Conservation (phyloP, 495 filamentous ascomycete genomes). For the Penicillium ucsense region DNA sequence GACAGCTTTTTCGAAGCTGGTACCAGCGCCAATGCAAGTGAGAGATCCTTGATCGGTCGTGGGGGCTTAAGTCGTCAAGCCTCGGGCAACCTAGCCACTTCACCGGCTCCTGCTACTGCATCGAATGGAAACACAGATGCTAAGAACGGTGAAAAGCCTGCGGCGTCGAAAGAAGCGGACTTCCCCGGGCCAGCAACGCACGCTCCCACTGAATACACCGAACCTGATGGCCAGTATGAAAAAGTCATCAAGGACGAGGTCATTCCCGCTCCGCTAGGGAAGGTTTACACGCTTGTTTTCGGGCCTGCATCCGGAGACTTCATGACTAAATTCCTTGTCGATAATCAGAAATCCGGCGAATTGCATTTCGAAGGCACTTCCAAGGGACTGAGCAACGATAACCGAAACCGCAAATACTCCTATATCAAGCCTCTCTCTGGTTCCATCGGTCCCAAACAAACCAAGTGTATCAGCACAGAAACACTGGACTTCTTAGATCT, state of each 20-base stretch:
- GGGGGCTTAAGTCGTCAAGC: slow-evolving; percentile 49
- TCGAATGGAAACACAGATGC: slow-evolving; percentile 32
- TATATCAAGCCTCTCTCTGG: slow-evolving; percentile 88
- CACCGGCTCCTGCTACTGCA: slow-evolving; percentile 17
- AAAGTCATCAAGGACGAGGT: slow-evolving; percentile 76
- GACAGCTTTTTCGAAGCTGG: slow-evolving; percentile 52
- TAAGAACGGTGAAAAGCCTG: slow-evolving; percentile 45
- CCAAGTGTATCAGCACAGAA: slow-evolving; percentile 86
- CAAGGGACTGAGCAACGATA: slow-evolving; percentile 62
- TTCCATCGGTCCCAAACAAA: slow-evolving; percentile 85
- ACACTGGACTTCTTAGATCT: slow-evolving; percentile 72
- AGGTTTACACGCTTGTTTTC: slow-evolving; percentile 81
- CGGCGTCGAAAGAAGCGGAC: slow-evolving; percentile 48
- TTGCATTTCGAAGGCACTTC: slow-evolving; percentile 73
- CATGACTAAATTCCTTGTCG: slow-evolving; percentile 73
- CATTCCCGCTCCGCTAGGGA: slow-evolving; percentile 81
- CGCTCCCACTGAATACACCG: slow-evolving; percentile 72
- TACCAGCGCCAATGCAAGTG: slow-evolving; percentile 51
- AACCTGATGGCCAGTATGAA: slow-evolving; percentile 69
- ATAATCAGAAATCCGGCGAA: slow-evolving; percentile 83
- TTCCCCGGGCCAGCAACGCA: slow-evolving; percentile 86
- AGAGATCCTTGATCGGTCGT: slow-evolving; percentile 43
- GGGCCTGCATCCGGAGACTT: slow-evolving; percentile 68
- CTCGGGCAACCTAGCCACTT: slow-evolving; percentile 47
- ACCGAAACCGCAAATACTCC: slow-evolving; percentile 61